Evolutionary conservation across 1,139 yeast species (phyloP).

Genomic region (Pneumocystis canis): DNA sequence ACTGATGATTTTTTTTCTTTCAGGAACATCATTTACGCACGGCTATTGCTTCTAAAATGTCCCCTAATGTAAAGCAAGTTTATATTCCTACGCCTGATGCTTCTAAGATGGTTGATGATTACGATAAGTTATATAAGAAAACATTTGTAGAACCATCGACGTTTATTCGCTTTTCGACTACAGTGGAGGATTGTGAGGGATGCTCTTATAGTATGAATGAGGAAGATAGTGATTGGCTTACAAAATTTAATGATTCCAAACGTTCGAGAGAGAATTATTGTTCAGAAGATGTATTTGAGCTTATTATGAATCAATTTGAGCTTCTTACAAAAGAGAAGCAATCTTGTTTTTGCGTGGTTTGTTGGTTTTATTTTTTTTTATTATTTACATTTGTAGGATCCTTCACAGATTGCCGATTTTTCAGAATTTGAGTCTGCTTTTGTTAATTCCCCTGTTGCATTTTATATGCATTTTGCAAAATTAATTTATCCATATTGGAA

Average conservation of each 20-base stretch:
- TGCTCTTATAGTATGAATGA: slow-evolving; percentile 86
- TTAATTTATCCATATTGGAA: slow-evolving; percentile 73
- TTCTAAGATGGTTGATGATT: slow-evolving; percentile 33
- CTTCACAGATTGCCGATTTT: slow-evolving; percentile 54
- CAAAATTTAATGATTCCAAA: slow-evolving; percentile 28
- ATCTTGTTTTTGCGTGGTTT: slow-evolving; percentile 58
- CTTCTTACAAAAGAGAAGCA: slow-evolving; percentile 61
- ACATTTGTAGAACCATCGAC: slow-evolving; percentile 57
- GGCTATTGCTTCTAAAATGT: slow-evolving; percentile 63
- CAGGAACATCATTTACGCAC: slow-evolving; percentile 83
- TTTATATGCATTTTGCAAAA: slow-evolving; percentile 49
- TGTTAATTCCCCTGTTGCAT: slow-evolving; percentile 11
- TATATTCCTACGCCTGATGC: slow-evolving; percentile 98
- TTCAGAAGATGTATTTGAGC: slow-evolving; percentile 75
- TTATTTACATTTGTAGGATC: slow-evolving; percentile 21
- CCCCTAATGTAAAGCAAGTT: slow-evolving; percentile 43
- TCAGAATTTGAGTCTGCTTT: slow-evolving; percentile 41
- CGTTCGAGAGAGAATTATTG: slow-evolving; percentile 26
- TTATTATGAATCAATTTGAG: slow-evolving; percentile 61
- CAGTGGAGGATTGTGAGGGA: slow-evolving; percentile 87
- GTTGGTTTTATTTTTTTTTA: slow-evolving; percentile 26
- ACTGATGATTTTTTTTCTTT: background rate
- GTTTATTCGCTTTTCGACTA: slow-evolving; percentile 79
- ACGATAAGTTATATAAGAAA: slow-evolving; percentile 52
- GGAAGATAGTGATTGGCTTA: slow-evolving; percentile 55